These are phyloP conservation scores for Aphanomyces stellatus DNA, from an alignment of 352 stramenopile genomes.

Conservation along the genomic window DNA sequence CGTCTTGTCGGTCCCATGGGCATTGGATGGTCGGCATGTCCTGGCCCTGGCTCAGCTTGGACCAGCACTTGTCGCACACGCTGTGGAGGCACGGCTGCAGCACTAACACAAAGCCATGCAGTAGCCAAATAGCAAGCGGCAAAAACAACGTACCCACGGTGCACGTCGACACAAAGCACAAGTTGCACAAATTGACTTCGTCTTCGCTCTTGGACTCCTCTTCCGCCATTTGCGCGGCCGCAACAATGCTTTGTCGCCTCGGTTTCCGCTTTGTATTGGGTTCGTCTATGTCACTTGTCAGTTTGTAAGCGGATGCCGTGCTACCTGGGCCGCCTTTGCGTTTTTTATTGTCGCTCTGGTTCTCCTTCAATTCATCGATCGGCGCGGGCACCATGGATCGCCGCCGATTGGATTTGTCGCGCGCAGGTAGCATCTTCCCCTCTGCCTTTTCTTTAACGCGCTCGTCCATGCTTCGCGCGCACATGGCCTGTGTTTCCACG, in stretches of 20 bases:
- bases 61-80: conserved; percentile 14
- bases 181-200: conserved; percentile 8
- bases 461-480: not conserved
- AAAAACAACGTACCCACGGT: not conserved
- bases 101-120: not conserved
- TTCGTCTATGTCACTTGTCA: too few relatives aligned
- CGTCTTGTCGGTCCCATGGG: conserved; percentile 7
- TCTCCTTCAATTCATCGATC: not conserved
- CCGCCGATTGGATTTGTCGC: too few relatives aligned
- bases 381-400: not conserved
- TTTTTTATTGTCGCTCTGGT: not conserved
- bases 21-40: not conserved
- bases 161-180: conserved; percentile 5
- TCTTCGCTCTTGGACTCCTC: not conserved
- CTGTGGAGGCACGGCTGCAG: conserved; percentile 12
- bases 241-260: not conserved
- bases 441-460: not conserved
- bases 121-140: not conserved
- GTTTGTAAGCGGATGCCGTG: not conserved
- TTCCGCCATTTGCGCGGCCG: not conserved
- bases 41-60: not conserved
- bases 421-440: too few relatives aligned
- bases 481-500: not conserved
- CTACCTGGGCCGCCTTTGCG: not conserved
- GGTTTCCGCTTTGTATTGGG: not conserved